These are phyloP conservation scores for Torulaspora microellipsoides DNA, from an alignment of 805 yeast genomes.

Conservation along the genomic window DNA sequence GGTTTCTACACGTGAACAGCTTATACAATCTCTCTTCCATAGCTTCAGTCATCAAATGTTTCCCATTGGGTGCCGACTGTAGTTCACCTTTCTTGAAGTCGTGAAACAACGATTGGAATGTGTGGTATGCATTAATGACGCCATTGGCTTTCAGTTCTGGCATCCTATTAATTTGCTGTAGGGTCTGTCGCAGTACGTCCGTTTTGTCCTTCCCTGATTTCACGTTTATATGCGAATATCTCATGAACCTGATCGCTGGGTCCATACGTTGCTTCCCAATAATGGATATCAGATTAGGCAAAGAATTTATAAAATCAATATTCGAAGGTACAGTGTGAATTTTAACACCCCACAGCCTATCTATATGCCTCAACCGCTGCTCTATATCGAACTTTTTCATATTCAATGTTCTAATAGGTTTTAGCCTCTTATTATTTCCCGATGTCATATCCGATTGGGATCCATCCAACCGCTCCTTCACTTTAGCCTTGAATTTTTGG, in stretches of 20 bases:
- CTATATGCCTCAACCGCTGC: slow-evolving; percentile 40
- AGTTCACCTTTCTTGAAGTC: slow-evolving; percentile 34
- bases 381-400: slow-evolving; percentile 36
- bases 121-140: slow-evolving; percentile 40
- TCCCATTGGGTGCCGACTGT: slow-evolving; percentile 41
- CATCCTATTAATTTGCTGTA: slow-evolving; percentile 55
- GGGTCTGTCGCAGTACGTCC: slow-evolving; percentile 45
- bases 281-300: slow-evolving; percentile 54
- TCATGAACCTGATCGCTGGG: slow-evolving; percentile 48
- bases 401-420: slow-evolving; percentile 10
- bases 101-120: slow-evolving; percentile 32
- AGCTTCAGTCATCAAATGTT: slow-evolving; percentile 45
- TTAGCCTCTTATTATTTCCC: slow-evolving; percentile 10
- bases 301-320: slow-evolving; percentile 48
- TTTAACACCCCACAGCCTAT: slow-evolving; percentile 45
- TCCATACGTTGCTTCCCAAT: slow-evolving; percentile 52
- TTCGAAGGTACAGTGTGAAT: slow-evolving; percentile 40
- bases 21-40: slow-evolving; percentile 46
- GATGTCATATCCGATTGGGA: slow-evolving; percentile 6
- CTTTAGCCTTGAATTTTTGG: slow-evolving; percentile 39
- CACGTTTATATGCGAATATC: slow-evolving; percentile 52
- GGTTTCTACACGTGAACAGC: slow-evolving; percentile 48
- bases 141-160: slow-evolving; percentile 48
- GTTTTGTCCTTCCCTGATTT: slow-evolving; percentile 48
- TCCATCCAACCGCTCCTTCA: slow-evolving; percentile 30